These are phyloP conservation scores for Cryptococcus maquisensis DNA, from an alignment of 1,284 basidiomycete genomes.

Conservation along the genomic window DNA sequence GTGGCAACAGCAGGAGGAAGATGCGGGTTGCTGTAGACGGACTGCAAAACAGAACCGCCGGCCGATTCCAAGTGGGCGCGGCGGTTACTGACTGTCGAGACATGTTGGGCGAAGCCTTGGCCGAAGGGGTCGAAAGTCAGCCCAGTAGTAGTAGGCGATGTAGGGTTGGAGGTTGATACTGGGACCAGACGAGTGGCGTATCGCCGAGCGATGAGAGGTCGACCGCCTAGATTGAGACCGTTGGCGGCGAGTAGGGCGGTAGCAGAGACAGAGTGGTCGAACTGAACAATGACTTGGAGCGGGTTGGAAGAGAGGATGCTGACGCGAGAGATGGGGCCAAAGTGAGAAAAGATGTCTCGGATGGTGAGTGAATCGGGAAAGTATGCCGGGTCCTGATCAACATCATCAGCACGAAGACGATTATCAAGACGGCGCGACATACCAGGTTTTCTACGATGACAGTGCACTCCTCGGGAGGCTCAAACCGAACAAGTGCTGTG, in stretches of 20 bases:
- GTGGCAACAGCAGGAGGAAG: too few relatives aligned
- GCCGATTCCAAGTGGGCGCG: not conserved
- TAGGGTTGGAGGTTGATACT: not conserved
- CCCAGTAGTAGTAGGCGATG: not conserved
- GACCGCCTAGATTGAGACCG: constrained; percentile 30
- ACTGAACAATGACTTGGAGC: constrained; percentile 32
- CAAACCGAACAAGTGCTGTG: constrained; percentile 17
- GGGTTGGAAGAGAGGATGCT: constrained; percentile 21
- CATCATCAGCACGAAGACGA: not conserved
- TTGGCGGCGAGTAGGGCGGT: constrained; percentile 27
- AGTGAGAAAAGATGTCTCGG: constrained; percentile 32
- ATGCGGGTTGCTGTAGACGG: too few relatives aligned
- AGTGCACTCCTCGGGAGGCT: constrained; percentile 19
- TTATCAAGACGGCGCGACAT: not conserved
- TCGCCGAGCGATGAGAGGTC: constrained; percentile 16
- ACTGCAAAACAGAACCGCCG: not conserved
- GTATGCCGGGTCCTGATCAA: constrained; percentile 29
- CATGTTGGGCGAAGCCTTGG: not conserved
- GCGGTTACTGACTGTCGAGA: not conserved
- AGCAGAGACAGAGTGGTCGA: constrained; percentile 32
- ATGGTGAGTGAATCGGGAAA: constrained; percentile 31
- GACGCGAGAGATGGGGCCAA: constrained; percentile 32
- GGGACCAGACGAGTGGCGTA: not conserved
- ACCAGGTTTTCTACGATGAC: constrained; percentile 43
- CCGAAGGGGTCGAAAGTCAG: constrained; percentile 16